Evolutionary conservation across 306 rosid genomes (phyloP).

Genomic region (Parietaria judaica): DNA sequence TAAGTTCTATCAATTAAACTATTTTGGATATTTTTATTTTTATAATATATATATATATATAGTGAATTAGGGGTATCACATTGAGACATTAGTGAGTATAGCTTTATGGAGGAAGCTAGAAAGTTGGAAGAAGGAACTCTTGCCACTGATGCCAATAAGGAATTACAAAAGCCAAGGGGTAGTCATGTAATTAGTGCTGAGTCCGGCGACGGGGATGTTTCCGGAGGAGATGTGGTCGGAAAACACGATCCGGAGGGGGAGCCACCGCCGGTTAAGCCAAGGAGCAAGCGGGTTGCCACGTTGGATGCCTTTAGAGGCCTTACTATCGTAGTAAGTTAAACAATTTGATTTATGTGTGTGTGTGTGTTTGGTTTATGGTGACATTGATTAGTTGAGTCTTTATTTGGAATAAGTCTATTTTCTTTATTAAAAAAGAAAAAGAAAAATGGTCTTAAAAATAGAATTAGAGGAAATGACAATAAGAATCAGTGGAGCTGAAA

Average conservation of each 20-base stretch:
- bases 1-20: conserved; percentile 3
- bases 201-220: not conserved
- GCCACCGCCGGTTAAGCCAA: conserved; percentile 29
- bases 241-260: conserved; percentile 12
- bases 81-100: not conserved
- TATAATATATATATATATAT: not conserved
- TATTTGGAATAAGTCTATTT: too few relatives aligned
- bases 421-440: too few relatives aligned
- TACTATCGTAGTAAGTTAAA: conserved; percentile 58
- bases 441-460: too few relatives aligned
- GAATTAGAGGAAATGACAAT: too few relatives aligned
- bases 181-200: not conserved
- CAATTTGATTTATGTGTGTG: not conserved
- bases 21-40: too few relatives aligned
- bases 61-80: not conserved
- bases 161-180: conserved; percentile 3
- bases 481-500: too few relatives aligned
- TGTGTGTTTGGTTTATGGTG: not conserved
- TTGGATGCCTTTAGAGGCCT: conserved; percentile 89
- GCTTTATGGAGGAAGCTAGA: conserved; percentile 39
- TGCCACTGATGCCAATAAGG: conserved; percentile 3
- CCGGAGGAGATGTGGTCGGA: conserved; percentile 21
- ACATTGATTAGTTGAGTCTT: too few relatives aligned
- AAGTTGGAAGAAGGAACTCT: conserved; percentile 53
- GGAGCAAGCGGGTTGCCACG: conserved; percentile 70